Evolutionary conservation across 83 land plant genomes (phyloP).

Genomic region (Thuja plicata): DNA sequence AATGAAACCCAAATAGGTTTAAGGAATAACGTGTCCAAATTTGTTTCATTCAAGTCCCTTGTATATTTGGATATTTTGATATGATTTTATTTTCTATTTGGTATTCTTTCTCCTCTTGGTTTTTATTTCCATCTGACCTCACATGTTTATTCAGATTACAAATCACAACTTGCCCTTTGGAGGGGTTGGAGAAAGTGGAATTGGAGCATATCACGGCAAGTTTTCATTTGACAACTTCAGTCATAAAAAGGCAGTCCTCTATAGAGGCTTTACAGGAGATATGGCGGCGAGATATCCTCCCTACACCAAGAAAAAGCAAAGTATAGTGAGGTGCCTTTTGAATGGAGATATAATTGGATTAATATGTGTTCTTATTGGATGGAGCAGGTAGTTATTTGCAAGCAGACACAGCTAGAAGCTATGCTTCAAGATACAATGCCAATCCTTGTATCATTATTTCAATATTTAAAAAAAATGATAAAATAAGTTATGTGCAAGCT

Average conservation of each 20-base stretch:
- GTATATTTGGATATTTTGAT: background rate
- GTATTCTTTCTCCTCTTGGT: background rate
- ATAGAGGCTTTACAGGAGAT: constrained; percentile 53
- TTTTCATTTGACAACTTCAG: constrained; percentile 83
- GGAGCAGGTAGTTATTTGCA: constrained; percentile 9
- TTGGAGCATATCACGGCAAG: constrained; percentile 81
- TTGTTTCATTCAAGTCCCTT: background rate
- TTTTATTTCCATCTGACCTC: background rate
- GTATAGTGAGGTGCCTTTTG: constrained; percentile 44
- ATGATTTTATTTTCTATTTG: background rate
- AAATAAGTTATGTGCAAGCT: background rate
- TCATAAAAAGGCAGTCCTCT: constrained; percentile 76
- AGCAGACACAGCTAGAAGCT: background rate
- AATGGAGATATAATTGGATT: constrained; percentile 40
- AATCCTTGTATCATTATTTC: background rate
- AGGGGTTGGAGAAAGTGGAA: constrained; percentile 90
- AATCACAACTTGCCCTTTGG: constrained; percentile 70
- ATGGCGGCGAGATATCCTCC: constrained; percentile 73
- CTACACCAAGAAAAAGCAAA: constrained; percentile 49
- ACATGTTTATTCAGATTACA: constrained; percentile 42
- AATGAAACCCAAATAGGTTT: background rate
- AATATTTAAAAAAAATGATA: background rate
- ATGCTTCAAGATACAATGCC: background rate
- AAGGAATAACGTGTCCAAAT: background rate
- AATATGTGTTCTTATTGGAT: constrained; percentile 52